Conservation (phyloP, 441 rosid genomes). For the Geranium incanum region DNA sequence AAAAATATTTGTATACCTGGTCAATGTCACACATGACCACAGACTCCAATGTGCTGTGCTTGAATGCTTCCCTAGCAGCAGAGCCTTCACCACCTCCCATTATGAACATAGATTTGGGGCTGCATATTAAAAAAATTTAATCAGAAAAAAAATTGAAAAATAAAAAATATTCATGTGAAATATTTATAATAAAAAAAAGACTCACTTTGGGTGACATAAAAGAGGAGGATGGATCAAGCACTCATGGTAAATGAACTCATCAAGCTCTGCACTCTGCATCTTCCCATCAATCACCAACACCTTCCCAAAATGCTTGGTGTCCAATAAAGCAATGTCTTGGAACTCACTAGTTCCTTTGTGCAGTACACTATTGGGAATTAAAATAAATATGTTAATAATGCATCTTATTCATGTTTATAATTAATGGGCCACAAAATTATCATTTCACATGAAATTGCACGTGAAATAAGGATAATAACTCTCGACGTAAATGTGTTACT, state of each 20-base stretch:
- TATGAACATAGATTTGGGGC: conserved; percentile 65
- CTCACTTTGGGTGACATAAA: conserved; percentile 62
- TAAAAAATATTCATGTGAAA: no score
- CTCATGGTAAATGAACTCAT: conserved; percentile 89
- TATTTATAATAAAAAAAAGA: neutral
- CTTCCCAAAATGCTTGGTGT: conserved; percentile 86
- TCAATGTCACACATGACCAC: conserved; percentile 97
- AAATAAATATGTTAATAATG: no score
- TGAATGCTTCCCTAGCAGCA: conserved; percentile 81
- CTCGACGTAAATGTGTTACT: no score
- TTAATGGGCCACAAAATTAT: no score
- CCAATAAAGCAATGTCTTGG: conserved; percentile 77
- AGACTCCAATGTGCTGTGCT: conserved; percentile 53
- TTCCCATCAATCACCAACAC: conserved; percentile 88
- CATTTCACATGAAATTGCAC: no score
- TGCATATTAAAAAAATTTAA: conserved; percentile 16
- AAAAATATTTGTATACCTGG: conserved; percentile 35
- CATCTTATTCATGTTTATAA: no score
- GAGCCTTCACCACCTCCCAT: conserved; percentile 99
- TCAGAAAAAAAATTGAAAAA: neutral
- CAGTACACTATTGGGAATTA: conserved; percentile 44
- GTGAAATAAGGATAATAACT: no score
- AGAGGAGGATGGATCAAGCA: conserved; percentile 84
- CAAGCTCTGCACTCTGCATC: conserved; percentile 92
- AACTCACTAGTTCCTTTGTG: conserved; percentile 60